Base-by-base conservation (phyloP, 108 stramenopile species). In the Ochromonas danica region DNA sequence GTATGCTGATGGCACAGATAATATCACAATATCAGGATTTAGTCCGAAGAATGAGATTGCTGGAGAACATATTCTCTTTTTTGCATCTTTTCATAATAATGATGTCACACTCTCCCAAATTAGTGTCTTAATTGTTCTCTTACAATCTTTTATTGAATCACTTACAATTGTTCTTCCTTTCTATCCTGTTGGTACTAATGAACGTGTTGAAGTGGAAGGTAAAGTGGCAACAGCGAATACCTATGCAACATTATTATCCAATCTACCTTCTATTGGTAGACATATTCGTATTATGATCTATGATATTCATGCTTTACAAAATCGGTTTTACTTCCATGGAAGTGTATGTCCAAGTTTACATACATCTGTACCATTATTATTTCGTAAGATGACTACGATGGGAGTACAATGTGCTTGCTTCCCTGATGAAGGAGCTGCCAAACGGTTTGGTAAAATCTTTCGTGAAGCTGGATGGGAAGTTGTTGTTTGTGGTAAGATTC, bases 391-490 rank as follows among this genome's bases (percentile, higher is more conserved):
- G 6, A 10, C 31, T 31, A 6, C 14, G 27, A 35, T 33, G 35
- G 63, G 30, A 28, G 25, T 67, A 35, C 3, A 67, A 31, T 3
- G 14, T 62, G 89, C 93, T 22, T 92, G 92, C 27, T 94, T 94
- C 63, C 94, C 94, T 38, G 94, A 94, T 78, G 94, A 94, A 62
- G 94, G 94, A 0, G 92, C 94, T 22, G 91, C 94, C n/a, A 94
- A 94, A 75, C 90, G 94, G 39, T 94, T 94, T 80, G 87, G 83
- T 33, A 85, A 87, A 51, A 83, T 93, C 82, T 94, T 94, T 78
- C 40, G 71, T 35, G 89, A 43, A 25, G 51, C 84, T 80, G 87
- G 81, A 39, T 78, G 88, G 70, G 88, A 90, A 41, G 81, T 90
- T 1, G 89, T 94, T 40, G 89, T 94, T 1, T 94, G 79, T 33